These are phyloP conservation scores for Erythrophleum ivorense DNA, from an alignment of 331 rosid genomes.

Conservation along the genomic window DNA sequence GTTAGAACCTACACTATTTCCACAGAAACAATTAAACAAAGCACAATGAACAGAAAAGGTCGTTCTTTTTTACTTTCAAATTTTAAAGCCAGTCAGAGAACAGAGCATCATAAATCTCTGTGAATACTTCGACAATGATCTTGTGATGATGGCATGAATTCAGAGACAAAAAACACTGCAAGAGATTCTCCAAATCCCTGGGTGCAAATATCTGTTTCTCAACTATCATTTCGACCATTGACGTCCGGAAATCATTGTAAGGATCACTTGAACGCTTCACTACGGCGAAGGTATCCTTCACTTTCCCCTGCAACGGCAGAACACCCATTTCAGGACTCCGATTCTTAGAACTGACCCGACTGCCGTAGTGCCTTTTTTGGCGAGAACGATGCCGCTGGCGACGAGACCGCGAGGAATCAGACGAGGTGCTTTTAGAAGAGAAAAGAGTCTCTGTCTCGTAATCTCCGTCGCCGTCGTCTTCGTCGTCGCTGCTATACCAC, in stretches of 20 bases:
- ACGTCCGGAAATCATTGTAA: slow-evolving; percentile 82
- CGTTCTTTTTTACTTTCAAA: neutral
- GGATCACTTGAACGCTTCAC: slow-evolving; percentile 96
- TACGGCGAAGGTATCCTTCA: slow-evolving; percentile 81
- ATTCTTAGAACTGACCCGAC: slow-evolving; percentile 38
- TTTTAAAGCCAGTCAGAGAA: slow-evolving; percentile 69
- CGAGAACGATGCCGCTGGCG: slow-evolving; percentile 38
- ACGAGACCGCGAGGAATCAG: slow-evolving; percentile 71
- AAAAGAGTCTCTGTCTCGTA: slow-evolving; percentile 80
- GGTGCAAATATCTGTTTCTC: slow-evolving; percentile 89
- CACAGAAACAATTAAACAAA: slow-evolving; percentile 23
- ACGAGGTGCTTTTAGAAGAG: slow-evolving; percentile 74
- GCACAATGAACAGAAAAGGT: slow-evolving; percentile 39
- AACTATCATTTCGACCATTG: slow-evolving; percentile 96
- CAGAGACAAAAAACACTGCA: slow-evolving; percentile 85
- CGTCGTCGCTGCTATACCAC: slow-evolving; percentile 86
- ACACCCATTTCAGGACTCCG: slow-evolving; percentile 57
- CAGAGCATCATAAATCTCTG: slow-evolving; percentile 92
- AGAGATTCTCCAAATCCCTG: slow-evolving; percentile 74
- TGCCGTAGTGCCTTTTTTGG: slow-evolving; percentile 20
- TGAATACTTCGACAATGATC: slow-evolving; percentile 82
- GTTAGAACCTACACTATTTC: slow-evolving; percentile 34
- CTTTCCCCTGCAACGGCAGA: slow-evolving; percentile 69
- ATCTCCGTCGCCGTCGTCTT: slow-evolving; percentile 13
- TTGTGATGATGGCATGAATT: slow-evolving; percentile 77